Percentiles rank a stretch among this genome's conserved stretches.
Conservation (phyloP, 257 asterid genomes). For the Euphrasia confusa region DNA sequence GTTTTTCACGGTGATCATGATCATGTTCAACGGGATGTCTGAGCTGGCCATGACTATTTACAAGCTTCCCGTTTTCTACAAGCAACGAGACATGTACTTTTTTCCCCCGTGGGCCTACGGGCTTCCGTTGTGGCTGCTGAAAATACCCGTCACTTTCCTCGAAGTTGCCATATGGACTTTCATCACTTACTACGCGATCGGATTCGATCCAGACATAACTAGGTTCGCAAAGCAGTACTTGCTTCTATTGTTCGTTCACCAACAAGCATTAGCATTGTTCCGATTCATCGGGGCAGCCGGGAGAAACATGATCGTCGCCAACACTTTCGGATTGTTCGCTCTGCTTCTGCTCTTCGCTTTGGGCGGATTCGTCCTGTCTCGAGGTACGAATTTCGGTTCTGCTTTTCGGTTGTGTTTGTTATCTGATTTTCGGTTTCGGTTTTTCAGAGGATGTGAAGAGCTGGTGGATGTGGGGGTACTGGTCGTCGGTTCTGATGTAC, state of each 20-base stretch:
- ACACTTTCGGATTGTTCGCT: slow-evolving; percentile 44
- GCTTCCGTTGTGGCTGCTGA: slow-evolving; percentile 19
- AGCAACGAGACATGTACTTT: slow-evolving; percentile 64
- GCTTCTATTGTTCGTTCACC: slow-evolving; percentile 39
- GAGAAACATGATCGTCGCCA: slow-evolving; percentile 51
- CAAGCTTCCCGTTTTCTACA: slow-evolving; percentile 65
- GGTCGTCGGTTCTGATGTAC: slow-evolving; percentile 73
- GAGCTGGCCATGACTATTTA: slow-evolving; percentile 55
- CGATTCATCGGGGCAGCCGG: slow-evolving; percentile 52
- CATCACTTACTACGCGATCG: slow-evolving; percentile 42
- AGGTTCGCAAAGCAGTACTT: slow-evolving; percentile 46
- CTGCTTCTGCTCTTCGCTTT: slow-evolving; percentile 36
- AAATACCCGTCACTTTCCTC: slow-evolving; percentile 45
- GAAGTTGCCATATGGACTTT: slow-evolving; percentile 41
- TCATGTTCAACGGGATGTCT: slow-evolving; percentile 58
- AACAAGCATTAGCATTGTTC: slow-evolving; percentile 48
- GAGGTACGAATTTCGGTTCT: slow-evolving; percentile 33
- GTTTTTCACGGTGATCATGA: slow-evolving; percentile 38
- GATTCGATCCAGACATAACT: slow-evolving; percentile 43
- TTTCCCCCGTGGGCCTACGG: slow-evolving; percentile 49
- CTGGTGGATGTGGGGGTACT: slow-evolving; percentile 82
- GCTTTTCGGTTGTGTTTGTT: background rate
- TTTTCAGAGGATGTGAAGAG: slow-evolving; percentile 38
- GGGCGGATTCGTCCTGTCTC: slow-evolving; percentile 56
- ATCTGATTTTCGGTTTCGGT: background rate